Conservation (phyloP, 2,329 filamentous ascomycete genomes). For the Hypocreales sp. region DNA sequence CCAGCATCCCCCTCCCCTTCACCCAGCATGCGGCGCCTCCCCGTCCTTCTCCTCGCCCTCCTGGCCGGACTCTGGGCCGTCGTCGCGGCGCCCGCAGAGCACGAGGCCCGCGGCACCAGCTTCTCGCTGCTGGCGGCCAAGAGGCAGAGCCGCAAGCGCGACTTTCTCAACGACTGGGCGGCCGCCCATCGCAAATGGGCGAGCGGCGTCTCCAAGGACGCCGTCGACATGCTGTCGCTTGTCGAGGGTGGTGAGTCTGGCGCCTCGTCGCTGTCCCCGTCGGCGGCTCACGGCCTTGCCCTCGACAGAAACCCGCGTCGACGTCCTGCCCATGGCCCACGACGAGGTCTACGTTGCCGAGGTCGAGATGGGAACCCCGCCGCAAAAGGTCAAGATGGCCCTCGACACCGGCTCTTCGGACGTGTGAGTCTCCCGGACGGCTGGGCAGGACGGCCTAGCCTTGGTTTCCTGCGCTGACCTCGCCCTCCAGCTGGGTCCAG, state of each 20-base stretch:
- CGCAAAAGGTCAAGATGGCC: conserved; percentile 30
- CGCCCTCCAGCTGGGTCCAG: conserved; percentile 34
- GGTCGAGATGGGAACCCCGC: conserved; percentile 29
- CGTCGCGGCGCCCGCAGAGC: neutral
- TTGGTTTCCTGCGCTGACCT: conserved; percentile 3
- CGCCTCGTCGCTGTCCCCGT: neutral
- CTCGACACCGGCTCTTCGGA: conserved; percentile 40
- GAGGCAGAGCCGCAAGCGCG: conserved; percentile 8
- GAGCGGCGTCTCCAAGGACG: conserved; percentile 7
- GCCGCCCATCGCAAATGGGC: conserved; percentile 20
- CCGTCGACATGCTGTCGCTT: conserved; percentile 11
- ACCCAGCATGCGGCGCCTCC: neutral
- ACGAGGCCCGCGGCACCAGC: neutral
- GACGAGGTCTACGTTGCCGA: conserved; percentile 29
- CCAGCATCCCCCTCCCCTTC: neutral
- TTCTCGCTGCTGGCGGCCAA: conserved; percentile 15
- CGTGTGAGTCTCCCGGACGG: conserved; percentile 36
- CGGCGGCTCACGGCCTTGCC: too few species aligned
- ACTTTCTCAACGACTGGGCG: conserved; percentile 18
- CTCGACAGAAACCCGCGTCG: conserved; percentile 14
- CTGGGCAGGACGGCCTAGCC: too few species aligned
- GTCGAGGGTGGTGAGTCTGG: conserved; percentile 11
- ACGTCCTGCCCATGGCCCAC: conserved; percentile 20
- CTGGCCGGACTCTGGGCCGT: neutral
- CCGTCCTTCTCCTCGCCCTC: neutral